phyloP scores from a whole-genome alignment of 345 rosid species.

The Psidium guajava region DNA sequence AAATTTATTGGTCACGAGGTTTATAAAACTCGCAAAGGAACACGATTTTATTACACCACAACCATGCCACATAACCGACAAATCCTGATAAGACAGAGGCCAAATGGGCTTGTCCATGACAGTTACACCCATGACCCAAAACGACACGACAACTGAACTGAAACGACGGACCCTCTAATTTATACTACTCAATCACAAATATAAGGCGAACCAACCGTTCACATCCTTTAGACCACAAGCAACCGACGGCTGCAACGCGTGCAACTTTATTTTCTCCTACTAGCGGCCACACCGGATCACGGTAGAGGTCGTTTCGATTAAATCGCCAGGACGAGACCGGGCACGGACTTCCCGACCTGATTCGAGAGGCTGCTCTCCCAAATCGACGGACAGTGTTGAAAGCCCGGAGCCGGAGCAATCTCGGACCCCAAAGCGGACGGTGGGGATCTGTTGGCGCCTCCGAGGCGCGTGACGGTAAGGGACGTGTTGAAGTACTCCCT shows the following conservation, averaged over 20 bases:
- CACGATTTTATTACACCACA: not conserved
- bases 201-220: not conserved
- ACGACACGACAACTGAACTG: not conserved
- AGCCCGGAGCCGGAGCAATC: constrained; percentile 17
- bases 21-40: not conserved
- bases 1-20: not conserved
- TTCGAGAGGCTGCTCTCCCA: constrained; percentile 86
- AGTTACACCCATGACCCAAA: not conserved
- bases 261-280: constrained; percentile 1
- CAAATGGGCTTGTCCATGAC: not conserved
- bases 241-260: not conserved
- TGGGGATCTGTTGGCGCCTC: constrained; percentile 13
- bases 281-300: not conserved
- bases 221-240: not conserved
- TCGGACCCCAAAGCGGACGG: constrained; percentile 15
- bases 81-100: not conserved
- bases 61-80: not conserved
- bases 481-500: constrained; percentile 93
- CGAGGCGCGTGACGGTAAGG: constrained; percentile 75
- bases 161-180: not conserved
- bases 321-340: constrained; percentile 77
- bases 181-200: not conserved
- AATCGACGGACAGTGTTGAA: constrained; percentile 45
- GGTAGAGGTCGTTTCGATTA: not conserved
- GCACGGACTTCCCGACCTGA: constrained; percentile 74